Percentiles rank a stretch among this genome's conserved stretches.
Conservation (phyloP, 179 eudicot species). For the Beta corolliflora region DNA sequence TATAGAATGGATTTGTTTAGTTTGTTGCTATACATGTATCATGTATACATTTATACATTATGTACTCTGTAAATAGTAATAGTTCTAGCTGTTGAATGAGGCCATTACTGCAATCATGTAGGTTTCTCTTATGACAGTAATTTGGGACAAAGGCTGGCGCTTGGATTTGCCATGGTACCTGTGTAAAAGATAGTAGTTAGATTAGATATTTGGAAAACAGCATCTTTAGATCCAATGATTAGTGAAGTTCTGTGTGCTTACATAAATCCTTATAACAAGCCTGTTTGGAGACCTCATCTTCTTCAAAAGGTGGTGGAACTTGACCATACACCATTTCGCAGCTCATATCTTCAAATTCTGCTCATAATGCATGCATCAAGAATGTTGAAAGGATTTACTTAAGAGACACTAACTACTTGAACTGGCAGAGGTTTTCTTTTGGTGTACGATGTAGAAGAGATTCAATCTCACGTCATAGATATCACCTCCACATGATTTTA, state of each 20-base stretch:
- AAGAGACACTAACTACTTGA: neutral
- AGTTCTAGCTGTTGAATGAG: neutral
- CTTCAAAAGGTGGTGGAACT: constrained; percentile 79
- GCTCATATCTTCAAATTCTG: constrained; percentile 99
- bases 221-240: neutral
- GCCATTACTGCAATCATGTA: neutral
- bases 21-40: constrained; percentile 22
- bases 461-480: too few species aligned
- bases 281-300: constrained; percentile 72
- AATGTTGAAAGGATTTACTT: neutral
- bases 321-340: constrained; percentile 97
- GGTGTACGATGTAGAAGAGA: too few species aligned
- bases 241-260: constrained; percentile 35
- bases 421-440: neutral
- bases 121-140: constrained; percentile 47
- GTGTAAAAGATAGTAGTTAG: constrained; percentile 28
- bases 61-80: neutral
- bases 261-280: constrained; percentile 72
- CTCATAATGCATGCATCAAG: neutral
- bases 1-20: neutral
- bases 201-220: neutral
- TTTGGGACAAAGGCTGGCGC: constrained; percentile 57
- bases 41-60: neutral
- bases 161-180: constrained; percentile 83
- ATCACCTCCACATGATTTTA: too few species aligned